Conservation (phyloP, 2,329 filamentous ascomycete genomes). For the Gliomastix tumulicola region DNA sequence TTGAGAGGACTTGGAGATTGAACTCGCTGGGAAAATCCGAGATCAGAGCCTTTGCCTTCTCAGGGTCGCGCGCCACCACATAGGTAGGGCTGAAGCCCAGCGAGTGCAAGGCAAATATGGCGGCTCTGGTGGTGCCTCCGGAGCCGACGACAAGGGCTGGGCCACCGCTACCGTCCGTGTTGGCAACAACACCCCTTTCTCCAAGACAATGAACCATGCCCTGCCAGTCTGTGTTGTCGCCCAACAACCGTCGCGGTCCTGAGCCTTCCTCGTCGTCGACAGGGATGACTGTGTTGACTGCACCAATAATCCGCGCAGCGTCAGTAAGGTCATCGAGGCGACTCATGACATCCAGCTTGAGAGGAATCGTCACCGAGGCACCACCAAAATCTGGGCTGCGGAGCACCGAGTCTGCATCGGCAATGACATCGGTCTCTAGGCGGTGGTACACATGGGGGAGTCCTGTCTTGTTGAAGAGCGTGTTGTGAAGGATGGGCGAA, state of each 20-base stretch:
- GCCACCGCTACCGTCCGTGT: conserved; percentile 15
- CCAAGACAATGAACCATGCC: conserved; percentile 81
- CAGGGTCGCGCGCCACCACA: conserved; percentile 68
- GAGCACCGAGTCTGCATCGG: conserved; percentile 59
- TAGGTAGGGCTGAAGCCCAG: conserved; percentile 85
- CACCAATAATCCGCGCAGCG: conserved; percentile 77
- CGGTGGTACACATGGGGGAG: conserved; percentile 77
- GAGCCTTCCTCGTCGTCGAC: conserved; percentile 25
- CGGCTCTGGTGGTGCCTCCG: conserved; percentile 86
- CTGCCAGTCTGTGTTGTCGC: conserved; percentile 93
- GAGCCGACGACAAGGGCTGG: conserved; percentile 81
- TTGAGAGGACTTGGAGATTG: conserved; percentile 56
- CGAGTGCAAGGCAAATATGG: conserved; percentile 77
- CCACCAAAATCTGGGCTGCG: conserved; percentile 74
- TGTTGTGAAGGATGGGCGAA: conserved; percentile 86
- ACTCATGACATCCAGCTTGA: conserved; percentile 83
- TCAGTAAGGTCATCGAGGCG: conserved; percentile 74
- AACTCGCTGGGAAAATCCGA: conserved; percentile 68
- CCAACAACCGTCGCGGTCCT: conserved; percentile 53
- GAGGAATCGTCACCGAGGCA: conserved; percentile 89
- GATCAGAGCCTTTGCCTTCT: conserved; percentile 61
- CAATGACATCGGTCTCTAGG: conserved; percentile 63
- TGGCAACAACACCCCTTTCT: conserved; percentile 51
- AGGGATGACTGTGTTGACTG: conserved; percentile 88
- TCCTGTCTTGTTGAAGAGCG: conserved; percentile 67